Evolutionary conservation across 306 rosid genomes (phyloP).

Genomic region (Inga oerstediana): DNA sequence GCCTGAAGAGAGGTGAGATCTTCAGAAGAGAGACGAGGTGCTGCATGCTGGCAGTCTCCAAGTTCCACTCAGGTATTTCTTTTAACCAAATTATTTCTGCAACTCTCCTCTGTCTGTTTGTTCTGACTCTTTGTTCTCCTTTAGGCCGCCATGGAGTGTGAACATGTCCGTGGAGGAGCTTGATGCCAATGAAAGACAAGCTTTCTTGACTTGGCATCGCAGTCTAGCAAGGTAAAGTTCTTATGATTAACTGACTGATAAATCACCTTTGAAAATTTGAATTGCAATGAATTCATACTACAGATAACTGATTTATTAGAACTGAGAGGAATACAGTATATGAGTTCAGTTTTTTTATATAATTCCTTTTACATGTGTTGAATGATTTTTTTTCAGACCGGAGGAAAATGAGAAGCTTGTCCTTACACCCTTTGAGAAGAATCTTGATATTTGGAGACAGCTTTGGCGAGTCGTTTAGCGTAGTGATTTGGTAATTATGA

Average conservation of each 20-base stretch:
- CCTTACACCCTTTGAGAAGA: constrained; percentile 97
- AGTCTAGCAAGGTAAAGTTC: constrained; percentile 67
- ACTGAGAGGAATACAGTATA: not conserved
- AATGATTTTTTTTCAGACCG: constrained; percentile 54
- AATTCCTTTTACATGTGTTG: constrained; percentile 5
- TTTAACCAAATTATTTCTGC: not conserved
- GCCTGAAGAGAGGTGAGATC: constrained; percentile 63
- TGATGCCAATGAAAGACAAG: constrained; percentile 71
- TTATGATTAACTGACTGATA: not conserved
- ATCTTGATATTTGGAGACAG: constrained; percentile 98
- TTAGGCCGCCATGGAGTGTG: constrained; percentile 80
- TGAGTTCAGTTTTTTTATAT: not conserved
- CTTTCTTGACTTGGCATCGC: constrained; percentile 89
- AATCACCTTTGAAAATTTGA: not conserved
- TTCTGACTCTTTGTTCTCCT: constrained; percentile 20
- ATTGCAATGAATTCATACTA: not conserved
- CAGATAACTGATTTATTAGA: not conserved
- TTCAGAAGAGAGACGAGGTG: constrained; percentile 72
- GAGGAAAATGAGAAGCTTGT: constrained; percentile 93
- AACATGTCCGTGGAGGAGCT: constrained; percentile 85
- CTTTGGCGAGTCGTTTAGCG: constrained; percentile 99
- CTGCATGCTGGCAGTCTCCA: constrained; percentile 73
- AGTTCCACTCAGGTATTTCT: constrained; percentile 73
- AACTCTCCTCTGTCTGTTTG: not conserved
- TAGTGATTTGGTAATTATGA: constrained; percentile 75